These are phyloP conservation scores for Funneliformis caledonium DNA, from an alignment of 371 early-diverging fungal genomes.

Conservation along the genomic window DNA sequence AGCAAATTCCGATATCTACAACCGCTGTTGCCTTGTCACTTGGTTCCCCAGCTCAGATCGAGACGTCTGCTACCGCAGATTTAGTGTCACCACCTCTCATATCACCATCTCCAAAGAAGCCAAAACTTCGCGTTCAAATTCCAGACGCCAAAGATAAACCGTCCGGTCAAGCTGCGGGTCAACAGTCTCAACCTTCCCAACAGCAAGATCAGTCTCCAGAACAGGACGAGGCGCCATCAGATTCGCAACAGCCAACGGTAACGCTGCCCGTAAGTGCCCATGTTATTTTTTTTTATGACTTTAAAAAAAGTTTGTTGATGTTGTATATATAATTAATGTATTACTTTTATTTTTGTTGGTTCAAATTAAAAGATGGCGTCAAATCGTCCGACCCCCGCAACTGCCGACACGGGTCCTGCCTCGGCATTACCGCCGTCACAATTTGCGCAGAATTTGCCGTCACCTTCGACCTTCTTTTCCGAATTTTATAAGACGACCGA, in stretches of 20 bases:
- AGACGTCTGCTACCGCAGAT: slow-evolving; percentile 12
- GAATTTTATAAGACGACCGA: slow-evolving; percentile 62
- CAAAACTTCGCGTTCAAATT: slow-evolving; percentile 60
- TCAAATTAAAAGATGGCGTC: neutral
- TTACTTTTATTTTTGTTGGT: neutral
- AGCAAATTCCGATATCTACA: neutral
- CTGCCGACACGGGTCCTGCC: slow-evolving; percentile 42
- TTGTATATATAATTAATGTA: neutral
- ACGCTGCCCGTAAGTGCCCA: slow-evolving; percentile 26
- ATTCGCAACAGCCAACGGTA: slow-evolving; percentile 20
- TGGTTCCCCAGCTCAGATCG: neutral
- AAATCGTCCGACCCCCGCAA: slow-evolving; percentile 43
- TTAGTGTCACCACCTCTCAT: slow-evolving; percentile 31
- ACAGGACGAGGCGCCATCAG: slow-evolving; percentile 18
- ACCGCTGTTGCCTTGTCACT: neutral
- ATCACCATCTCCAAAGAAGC: slow-evolving; percentile 41
- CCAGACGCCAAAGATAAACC: slow-evolving; percentile 45
- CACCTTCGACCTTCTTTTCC: slow-evolving; percentile 78
- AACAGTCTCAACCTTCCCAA: neutral
- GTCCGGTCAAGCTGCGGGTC: neutral
- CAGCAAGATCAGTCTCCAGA: neutral
- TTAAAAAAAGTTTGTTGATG: neutral
- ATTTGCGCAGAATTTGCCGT: slow-evolving; percentile 78
- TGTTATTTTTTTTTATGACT: neutral
- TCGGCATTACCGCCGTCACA: slow-evolving; percentile 46